Evolutionary conservation across 306 rosid species (phyloP).

Genomic region (Chamaecrista fasciculata): DNA sequence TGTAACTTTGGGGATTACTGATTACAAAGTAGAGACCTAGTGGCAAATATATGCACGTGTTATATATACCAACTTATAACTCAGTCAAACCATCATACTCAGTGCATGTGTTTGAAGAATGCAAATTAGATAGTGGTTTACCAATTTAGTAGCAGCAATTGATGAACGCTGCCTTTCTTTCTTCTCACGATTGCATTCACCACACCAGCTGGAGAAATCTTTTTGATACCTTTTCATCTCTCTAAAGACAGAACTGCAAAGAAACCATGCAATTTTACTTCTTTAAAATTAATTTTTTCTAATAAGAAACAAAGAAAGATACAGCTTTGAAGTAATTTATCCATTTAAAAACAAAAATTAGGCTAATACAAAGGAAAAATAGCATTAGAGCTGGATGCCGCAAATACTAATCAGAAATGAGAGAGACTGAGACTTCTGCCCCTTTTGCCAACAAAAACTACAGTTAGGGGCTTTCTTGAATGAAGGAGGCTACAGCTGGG

Average conservation of each 20-base stretch:
- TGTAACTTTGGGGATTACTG: neutral
- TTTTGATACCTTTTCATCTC: constrained; percentile 56
- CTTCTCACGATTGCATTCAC: constrained; percentile 52
- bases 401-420: neutral
- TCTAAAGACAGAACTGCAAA: constrained; percentile 52
- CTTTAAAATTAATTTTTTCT: neutral
- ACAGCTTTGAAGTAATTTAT: neutral
- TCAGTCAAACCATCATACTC: neutral
- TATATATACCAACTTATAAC: neutral
- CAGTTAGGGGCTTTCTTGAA: neutral
- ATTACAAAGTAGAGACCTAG: neutral
- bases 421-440: neutral
- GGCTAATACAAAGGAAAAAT: neutral
- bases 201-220: constrained; percentile 61
- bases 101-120: constrained; percentile 2
- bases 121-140: constrained; percentile 21
- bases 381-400: neutral
- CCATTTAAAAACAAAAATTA: neutral
- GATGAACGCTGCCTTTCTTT: constrained; percentile 45
- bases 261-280: constrained; percentile 25
- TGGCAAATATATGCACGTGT: constrained; percentile 3
- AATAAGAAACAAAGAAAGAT: neutral
- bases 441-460: neutral
- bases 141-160: constrained; percentile 44
- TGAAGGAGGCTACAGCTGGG: neutral